Evolutionary conservation across 371 early-diverging fungal genomes (phyloP).

Genomic region (Apophysomyces elegans): DNA sequence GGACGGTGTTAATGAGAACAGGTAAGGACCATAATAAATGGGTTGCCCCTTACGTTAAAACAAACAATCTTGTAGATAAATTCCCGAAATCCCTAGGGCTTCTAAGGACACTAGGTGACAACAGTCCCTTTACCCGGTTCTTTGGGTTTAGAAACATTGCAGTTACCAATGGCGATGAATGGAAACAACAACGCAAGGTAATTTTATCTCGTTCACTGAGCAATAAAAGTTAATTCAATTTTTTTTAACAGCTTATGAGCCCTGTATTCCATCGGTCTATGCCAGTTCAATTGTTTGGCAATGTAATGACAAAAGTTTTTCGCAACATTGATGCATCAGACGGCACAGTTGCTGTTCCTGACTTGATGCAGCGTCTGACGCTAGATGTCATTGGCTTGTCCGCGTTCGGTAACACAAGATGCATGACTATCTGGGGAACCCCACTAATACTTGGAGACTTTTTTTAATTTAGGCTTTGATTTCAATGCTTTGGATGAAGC

Average conservation of each 20-base stretch:
- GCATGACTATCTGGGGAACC: too few species aligned
- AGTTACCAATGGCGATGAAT: conserved; percentile 36
- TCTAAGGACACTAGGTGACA: conserved; percentile 12
- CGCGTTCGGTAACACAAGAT: conserved; percentile 34
- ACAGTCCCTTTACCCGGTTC: conserved; percentile 22
- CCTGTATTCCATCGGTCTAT: conserved; percentile 43
- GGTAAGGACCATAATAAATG: conserved; percentile 19
- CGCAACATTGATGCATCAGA: conserved; percentile 25
- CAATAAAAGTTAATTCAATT: not conserved
- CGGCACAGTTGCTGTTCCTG: conserved; percentile 13
- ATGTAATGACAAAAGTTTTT: conserved; percentile 22
- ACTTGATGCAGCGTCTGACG: conserved; percentile 30
- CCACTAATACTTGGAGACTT: not conserved
- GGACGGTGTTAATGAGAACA: conserved; percentile 32
- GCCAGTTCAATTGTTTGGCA: conserved; percentile 37
- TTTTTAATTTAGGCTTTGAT: conserved; percentile 26
- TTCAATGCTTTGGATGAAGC: conserved; percentile 32
- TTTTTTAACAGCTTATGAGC: conserved; percentile 26
- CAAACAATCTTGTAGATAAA: conserved; percentile 7
- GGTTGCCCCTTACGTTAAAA: not conserved
- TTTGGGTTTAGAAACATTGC: conserved; percentile 36
- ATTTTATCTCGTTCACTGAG: not conserved
- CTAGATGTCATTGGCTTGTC: conserved; percentile 41
- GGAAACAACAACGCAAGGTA: conserved; percentile 45
- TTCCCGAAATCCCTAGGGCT: conserved; percentile 19